Evolutionary conservation across 768 basidiomycete species (phyloP).

Genomic region (Rhodotorula diobovata): DNA sequence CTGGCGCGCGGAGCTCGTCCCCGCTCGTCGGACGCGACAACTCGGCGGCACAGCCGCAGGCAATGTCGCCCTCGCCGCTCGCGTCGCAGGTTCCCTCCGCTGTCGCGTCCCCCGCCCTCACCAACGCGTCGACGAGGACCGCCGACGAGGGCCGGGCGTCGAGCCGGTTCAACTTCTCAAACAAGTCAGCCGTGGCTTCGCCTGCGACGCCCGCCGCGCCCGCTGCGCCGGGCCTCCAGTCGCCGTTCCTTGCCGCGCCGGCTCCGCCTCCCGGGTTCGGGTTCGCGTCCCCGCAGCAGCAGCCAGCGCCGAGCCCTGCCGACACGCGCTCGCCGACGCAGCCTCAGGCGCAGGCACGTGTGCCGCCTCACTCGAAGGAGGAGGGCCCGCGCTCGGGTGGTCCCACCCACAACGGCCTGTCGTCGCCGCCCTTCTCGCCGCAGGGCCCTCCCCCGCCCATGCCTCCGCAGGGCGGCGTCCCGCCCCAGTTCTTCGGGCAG

Average conservation of each 20-base stretch:
- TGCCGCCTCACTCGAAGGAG: background rate
- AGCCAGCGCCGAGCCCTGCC: background rate
- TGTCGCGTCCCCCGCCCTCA: background rate
- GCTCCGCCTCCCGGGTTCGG: background rate
- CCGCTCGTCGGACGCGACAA: background rate
- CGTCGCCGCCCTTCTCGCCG: background rate
- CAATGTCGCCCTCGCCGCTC: background rate
- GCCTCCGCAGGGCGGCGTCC: conserved; percentile 4
- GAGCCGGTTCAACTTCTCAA: conserved; percentile 28
- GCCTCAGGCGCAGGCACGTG: background rate
- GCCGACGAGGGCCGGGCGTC: conserved; percentile 15
- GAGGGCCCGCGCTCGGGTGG: background rate
- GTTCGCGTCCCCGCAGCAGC: background rate
- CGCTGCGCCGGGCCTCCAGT: background rate
- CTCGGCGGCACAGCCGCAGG: background rate
- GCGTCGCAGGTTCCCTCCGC: background rate
- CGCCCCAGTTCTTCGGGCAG: conserved; percentile 10
- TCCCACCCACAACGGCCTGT: background rate
- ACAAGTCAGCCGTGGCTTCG: background rate
- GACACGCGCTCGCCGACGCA: background rate
- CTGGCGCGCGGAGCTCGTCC: background rate
- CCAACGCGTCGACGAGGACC: background rate
- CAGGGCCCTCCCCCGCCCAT: background rate
- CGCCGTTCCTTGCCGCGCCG: background rate
- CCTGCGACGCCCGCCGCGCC: conserved; percentile 1